These are phyloP conservation scores for Clitocybe nebularis DNA, from an alignment of 1,284 basidiomycete species.

Conservation along the genomic window DNA sequence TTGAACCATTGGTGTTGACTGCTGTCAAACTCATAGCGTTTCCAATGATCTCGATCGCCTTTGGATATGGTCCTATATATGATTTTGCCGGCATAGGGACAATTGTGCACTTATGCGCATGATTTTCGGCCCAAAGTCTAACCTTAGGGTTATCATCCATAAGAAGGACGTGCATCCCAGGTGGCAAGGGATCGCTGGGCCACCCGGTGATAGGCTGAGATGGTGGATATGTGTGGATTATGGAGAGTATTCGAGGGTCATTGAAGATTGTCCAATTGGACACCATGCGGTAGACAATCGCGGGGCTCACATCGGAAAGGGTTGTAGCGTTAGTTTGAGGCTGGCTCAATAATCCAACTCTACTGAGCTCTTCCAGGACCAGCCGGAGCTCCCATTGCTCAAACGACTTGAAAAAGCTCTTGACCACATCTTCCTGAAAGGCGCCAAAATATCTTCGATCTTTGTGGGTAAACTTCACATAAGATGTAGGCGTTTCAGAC, in stretches of 20 bases:
- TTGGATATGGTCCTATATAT: constrained; percentile 43
- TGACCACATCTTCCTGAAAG: constrained; percentile 45
- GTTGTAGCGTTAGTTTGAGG: constrained; percentile 20
- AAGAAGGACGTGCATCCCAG: constrained; percentile 58
- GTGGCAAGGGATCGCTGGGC: constrained; percentile 55
- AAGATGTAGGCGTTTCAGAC: constrained; percentile 29
- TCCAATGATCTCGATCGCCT: constrained; percentile 37
- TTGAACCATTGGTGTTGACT: background rate
- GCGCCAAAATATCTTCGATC: constrained; percentile 60
- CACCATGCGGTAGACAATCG: constrained; percentile 62
- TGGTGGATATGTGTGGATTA: constrained; percentile 40
- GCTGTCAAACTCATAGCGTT: constrained; percentile 13
- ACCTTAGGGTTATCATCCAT: constrained; percentile 45
- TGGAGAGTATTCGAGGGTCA: constrained; percentile 43
- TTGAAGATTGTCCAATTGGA: constrained; percentile 61
- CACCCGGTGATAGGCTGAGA: constrained; percentile 37
- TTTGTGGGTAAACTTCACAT: background rate
- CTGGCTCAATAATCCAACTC: constrained; percentile 29
- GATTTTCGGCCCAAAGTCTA: constrained; percentile 56
- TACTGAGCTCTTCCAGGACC: constrained; percentile 42
- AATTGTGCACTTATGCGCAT: constrained; percentile 35
- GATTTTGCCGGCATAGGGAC: constrained; percentile 44
- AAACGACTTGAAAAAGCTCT: constrained; percentile 62
- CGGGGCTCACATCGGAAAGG: constrained; percentile 39
- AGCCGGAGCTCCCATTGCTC: constrained; percentile 61